Conservation (phyloP, 495 filamentous ascomycete species). For the Tuber borchii region DNA sequence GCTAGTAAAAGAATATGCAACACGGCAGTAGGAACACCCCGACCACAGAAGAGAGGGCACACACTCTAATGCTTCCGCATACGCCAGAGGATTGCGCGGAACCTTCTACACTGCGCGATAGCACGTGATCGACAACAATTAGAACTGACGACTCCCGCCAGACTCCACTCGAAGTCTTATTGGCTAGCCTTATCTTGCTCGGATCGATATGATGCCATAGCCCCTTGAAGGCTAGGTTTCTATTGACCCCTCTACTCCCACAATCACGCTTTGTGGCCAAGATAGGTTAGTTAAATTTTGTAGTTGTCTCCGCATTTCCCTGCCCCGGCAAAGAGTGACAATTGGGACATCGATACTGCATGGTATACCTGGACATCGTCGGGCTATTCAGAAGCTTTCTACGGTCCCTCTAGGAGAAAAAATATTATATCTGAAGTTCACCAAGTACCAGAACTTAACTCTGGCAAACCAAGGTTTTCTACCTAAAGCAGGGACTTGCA, state of each 20-base stretch:
- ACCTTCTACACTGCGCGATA: not conserved
- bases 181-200: not conserved
- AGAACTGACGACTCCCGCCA: not conserved
- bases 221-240: not conserved
- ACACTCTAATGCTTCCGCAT: too few species aligned
- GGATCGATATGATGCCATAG: not conserved
- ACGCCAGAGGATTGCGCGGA: too few species aligned
- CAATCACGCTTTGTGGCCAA: not conserved
- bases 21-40: too few species aligned
- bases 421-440: not conserved
- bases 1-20: too few species aligned
- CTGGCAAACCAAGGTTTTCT: not conserved
- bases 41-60: too few species aligned
- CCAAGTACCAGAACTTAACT: not conserved
- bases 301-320: not conserved
- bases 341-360: not conserved
- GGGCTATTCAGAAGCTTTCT: not conserved
- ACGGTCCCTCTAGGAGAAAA: not conserved
- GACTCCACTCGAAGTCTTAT: not conserved
- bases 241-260: not conserved
- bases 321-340: not conserved
- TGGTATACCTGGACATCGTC: not conserved
- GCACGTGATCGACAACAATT: not conserved
- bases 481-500: not conserved
- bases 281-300: not conserved